Conservation (phyloP, 73 alveolate genomes). For the Tetrahymena elliotti region DNA sequence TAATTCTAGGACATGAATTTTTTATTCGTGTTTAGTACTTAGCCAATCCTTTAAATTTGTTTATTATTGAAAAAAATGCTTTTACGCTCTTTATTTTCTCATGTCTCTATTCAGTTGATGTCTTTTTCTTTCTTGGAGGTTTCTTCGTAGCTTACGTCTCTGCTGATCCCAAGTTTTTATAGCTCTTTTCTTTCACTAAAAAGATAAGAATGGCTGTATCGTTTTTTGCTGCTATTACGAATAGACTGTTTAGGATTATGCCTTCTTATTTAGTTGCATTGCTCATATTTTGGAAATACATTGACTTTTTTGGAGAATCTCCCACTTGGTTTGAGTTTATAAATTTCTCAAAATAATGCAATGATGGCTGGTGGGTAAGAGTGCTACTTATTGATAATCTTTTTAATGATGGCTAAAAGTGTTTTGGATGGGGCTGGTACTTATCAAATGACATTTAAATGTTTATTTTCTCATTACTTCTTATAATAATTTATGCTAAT, state of each 20-base stretch:
- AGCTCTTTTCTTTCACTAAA: not conserved
- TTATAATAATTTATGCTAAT: not conserved
- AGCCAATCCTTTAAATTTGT: not conserved
- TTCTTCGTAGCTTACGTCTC: slow-evolving; percentile 24
- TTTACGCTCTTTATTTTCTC: not conserved
- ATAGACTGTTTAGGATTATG: slow-evolving; percentile 8
- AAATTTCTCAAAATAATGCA: not conserved
- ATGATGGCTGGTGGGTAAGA: not conserved
- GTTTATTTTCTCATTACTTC: slow-evolving; percentile 5
- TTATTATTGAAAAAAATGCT: not conserved
- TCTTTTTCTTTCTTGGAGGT: slow-evolving; percentile 46
- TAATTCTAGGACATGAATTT: slow-evolving; percentile 8
- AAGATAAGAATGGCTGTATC: not conserved
- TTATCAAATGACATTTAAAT: slow-evolving; percentile 6
- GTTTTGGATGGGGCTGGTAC: slow-evolving; percentile 41
- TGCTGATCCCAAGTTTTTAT: not conserved
- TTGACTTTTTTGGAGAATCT: not conserved
- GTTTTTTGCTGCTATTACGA: not conserved
- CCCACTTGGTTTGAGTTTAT: slow-evolving; percentile 6
- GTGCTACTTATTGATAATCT: slow-evolving; percentile 7
- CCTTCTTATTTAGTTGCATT: slow-evolving; percentile 9
- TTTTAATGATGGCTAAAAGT: not conserved
- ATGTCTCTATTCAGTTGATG: slow-evolving; percentile 21
- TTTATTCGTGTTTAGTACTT: not conserved
- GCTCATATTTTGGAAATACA: not conserved